These are phyloP conservation scores for Adansonia rubrostipa DNA, from an alignment of 441 rosid species.

Conservation along the genomic window DNA sequence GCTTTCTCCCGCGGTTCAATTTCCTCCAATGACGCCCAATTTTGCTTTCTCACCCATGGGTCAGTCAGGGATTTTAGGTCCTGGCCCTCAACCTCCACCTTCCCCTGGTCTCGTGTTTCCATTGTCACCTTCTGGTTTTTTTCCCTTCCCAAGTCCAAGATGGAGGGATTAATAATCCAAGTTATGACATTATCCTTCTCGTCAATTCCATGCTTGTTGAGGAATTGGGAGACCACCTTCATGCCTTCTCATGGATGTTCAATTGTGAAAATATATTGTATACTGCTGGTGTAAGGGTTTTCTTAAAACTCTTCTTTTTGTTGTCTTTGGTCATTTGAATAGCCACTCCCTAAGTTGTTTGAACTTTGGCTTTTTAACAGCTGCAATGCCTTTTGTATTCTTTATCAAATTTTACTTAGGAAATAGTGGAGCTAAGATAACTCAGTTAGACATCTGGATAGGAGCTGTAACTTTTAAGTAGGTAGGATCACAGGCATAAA, in stretches of 20 bases:
- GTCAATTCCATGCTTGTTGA: conserved; percentile 30
- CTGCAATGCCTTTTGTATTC: conserved; percentile 28
- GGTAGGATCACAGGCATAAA: conserved; percentile 41
- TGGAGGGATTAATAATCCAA: conserved; percentile 66
- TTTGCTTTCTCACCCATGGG: conserved; percentile 64
- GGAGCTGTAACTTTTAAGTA: conserved; percentile 44
- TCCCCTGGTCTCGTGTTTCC: conserved; percentile 67
- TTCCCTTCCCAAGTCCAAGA: conserved; percentile 76
- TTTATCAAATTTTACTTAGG: conserved; percentile 41
- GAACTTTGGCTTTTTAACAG: conserved; percentile 29
- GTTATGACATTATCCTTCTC: conserved; percentile 31
- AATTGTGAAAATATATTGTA: conserved; percentile 36
- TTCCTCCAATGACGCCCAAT: conserved; percentile 65
- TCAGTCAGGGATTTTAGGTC: conserved; percentile 74
- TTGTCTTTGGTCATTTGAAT: conserved; percentile 27
- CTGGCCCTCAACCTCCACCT: conserved; percentile 74
- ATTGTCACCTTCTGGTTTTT: conserved; percentile 66
- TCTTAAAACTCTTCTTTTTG: conserved; percentile 11
- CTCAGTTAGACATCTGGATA: conserved; percentile 28
- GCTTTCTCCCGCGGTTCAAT: conserved; percentile 67
- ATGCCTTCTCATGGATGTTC: conserved; percentile 25
- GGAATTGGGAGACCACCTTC: conserved; percentile 28
- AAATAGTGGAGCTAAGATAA: conserved; percentile 37
- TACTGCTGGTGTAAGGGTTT: conserved; percentile 35
- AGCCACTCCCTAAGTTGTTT: conserved; percentile 37